A percentile compares a stretch with the other conserved stretches of the same genome.
phyloP scores from a whole-genome alignment of 768 basidiomycete species.

The Lanmaoa rubissima region DNA sequence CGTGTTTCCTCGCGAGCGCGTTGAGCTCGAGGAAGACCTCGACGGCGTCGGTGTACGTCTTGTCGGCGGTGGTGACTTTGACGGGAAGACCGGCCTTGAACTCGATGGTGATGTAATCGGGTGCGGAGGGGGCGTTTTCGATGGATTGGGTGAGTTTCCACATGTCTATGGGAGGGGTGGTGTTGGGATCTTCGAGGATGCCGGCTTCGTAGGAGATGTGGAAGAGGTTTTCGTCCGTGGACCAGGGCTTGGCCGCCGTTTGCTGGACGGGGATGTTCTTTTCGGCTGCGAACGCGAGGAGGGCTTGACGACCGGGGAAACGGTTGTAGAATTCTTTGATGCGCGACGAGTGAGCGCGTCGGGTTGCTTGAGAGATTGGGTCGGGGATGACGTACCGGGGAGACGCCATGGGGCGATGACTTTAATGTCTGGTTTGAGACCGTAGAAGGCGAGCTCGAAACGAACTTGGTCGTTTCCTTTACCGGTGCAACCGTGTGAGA shows the following conservation, averaged over 20 bases:
- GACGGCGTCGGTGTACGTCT: conserved; percentile 84
- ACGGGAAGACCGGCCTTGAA: conserved; percentile 86
- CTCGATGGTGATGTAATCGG: conserved; percentile 82
- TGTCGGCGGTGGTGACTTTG: conserved; percentile 63
- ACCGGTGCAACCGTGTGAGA: conserved; percentile 98
- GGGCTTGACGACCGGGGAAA: conserved; percentile 92
- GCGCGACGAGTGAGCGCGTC: background rate
- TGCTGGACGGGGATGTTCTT: conserved; percentile 92
- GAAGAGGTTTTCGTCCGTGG: conserved; percentile 99
- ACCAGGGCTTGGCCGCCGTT: conserved; percentile 97
- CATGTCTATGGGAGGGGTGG: conserved; percentile 94
- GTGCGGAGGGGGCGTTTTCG: conserved; percentile 73
- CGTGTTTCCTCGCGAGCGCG: conserved; percentile 89
- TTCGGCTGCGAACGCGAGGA: conserved; percentile 85
- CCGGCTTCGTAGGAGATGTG: conserved; percentile 99
- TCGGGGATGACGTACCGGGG: conserved; percentile 55
- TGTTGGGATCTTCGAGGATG: conserved; percentile 96
- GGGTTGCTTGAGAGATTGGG: background rate
- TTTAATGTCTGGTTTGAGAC: conserved; percentile 97
- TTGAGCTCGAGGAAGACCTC: conserved; percentile 93
- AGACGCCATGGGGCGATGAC: conserved; percentile 98
- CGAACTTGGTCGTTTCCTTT: conserved; percentile 99
- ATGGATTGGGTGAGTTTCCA: conserved; percentile 94
- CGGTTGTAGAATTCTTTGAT: conserved; percentile 89
- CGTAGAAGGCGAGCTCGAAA: conserved; percentile 98